Percentiles rank a stretch among this genome's conserved stretches.
Conservation (phyloP, 192 early-diverging fungal species). For the Umbelopsis vinacea region DNA sequence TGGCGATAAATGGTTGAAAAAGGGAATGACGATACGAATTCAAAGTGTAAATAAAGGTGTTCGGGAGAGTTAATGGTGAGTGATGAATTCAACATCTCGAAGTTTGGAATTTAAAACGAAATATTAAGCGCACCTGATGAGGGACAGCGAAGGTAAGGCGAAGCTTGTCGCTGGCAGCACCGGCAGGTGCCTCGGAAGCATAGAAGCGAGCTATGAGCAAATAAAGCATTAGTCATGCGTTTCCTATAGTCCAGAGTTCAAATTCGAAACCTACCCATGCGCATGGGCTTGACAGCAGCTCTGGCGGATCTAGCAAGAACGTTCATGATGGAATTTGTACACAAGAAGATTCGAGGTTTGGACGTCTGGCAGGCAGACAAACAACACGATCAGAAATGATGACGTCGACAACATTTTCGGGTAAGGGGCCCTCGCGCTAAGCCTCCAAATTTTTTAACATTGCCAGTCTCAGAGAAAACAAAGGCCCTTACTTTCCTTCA, state of each 20-base stretch:
- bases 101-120: background rate
- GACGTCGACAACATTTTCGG: slow-evolving; percentile 9
- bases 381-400: background rate
- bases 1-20: background rate
- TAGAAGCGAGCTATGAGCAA: slow-evolving; percentile 68
- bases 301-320: slow-evolving; percentile 52
- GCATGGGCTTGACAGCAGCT: slow-evolving; percentile 46
- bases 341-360: slow-evolving; percentile 18
- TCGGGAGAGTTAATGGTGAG: background rate
- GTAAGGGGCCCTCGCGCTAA: slow-evolving; percentile 14
- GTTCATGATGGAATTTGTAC: slow-evolving; percentile 47
- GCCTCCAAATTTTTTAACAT: slow-evolving; percentile 20
- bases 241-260: background rate
- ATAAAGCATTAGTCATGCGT: background rate
- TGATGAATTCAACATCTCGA: background rate
- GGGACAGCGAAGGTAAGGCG: slow-evolving; percentile 89
- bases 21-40: background rate
- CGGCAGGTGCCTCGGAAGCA: slow-evolving; percentile 77
- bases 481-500: slow-evolving; percentile 31
- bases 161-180: slow-evolving; percentile 70
- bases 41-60: background rate
- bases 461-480: slow-evolving; percentile 22
- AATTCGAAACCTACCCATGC: slow-evolving; percentile 47
- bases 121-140: slow-evolving; percentile 69
- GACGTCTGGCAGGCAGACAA: background rate